These are phyloP conservation scores for Hemisphaericaspora xylofermentans DNA, from an alignment of 1,139 yeast species.

Conservation along the genomic window DNA sequence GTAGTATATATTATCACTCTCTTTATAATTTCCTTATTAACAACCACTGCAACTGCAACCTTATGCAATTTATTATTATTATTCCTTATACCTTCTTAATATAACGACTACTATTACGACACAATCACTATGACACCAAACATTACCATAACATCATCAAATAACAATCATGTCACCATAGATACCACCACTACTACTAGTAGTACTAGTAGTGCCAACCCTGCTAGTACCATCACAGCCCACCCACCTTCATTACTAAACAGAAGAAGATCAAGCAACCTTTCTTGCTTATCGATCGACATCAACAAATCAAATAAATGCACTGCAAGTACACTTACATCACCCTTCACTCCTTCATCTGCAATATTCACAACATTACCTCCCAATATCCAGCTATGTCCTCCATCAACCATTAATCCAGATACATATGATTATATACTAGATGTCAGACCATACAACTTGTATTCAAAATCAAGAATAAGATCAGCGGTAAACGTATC, in stretches of 20 bases:
- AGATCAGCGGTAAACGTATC: constrained; percentile 34
- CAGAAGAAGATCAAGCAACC: not conserved
- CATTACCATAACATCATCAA: not conserved
- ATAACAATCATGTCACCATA: no score
- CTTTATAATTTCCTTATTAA: not conserved
- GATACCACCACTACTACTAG: no score
- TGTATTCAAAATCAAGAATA: constrained; percentile 30
- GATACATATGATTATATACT: constrained; percentile 21
- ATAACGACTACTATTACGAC: no score
- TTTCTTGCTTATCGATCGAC: not conserved
- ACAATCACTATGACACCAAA: not conserved
- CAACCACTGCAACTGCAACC: not conserved
- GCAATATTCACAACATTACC: constrained; percentile 10
- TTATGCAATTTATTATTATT: no score
- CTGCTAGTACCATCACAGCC: no score
- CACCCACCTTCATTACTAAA: no score
- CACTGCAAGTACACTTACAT: not conserved
- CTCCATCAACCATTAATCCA: not conserved
- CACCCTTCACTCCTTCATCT: not conserved
- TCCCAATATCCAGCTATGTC: constrained; percentile 5
- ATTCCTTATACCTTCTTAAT: no score
- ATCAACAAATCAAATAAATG: not conserved
- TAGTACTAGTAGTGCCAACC: no score
- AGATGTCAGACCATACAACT: constrained; percentile 40
- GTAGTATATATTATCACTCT: not conserved